Base-by-base conservation (phyloP, 2,329 filamentous ascomycete species). In the Cordyceps farinosa region DNA sequence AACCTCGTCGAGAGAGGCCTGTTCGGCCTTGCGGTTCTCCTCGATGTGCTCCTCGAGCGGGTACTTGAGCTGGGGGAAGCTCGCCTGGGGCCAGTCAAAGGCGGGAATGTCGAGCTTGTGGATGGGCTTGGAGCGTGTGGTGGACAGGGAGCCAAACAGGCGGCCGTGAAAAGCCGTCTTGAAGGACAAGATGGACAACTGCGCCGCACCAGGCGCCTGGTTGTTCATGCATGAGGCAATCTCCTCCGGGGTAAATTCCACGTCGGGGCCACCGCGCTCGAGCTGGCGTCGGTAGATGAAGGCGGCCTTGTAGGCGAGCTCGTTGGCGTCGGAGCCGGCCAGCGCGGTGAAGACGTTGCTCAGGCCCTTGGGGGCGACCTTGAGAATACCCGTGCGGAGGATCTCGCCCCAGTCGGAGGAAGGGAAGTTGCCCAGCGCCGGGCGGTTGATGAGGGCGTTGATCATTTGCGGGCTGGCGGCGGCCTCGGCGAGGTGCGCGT, bases 51-150 rank as follows among this genome's bases (percentile, higher is more conserved):
- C 81, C 69, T 92, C 89, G 6, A 97, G 87, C 0, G 92, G 92
- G 77, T 97, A 97, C 78, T 93, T 93, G 73, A 96, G 85, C 67
- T 80, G 72, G 10, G 92, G 93, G 84, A 97, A 97, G 62, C 90
- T 86, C 22, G 92, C 92, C 76, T 94, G 91, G 34, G 92, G 92
- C 92, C 92, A 97, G 83, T 97, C 90, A 72, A 97, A 97, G 71
- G 92, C 91, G 30, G 92, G 92, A 70, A 97, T 96, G 74, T 97
- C 92, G 70, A 97, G 82, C 80, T 97, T 97, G 83, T 97, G 92
- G 75, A 97, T 93, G 53, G 92, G 86, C 84, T 97, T 97, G 77
- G 89, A 93, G 74, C 92, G 90, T 15, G 92, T 97, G 63, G 92
- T 96, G 66, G 90, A 94, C 62, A 97, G 84, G 64, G 86, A 89